Conservation (phyloP, 2,329 filamentous ascomycete genomes). For the Alternaria infectoria region DNA sequence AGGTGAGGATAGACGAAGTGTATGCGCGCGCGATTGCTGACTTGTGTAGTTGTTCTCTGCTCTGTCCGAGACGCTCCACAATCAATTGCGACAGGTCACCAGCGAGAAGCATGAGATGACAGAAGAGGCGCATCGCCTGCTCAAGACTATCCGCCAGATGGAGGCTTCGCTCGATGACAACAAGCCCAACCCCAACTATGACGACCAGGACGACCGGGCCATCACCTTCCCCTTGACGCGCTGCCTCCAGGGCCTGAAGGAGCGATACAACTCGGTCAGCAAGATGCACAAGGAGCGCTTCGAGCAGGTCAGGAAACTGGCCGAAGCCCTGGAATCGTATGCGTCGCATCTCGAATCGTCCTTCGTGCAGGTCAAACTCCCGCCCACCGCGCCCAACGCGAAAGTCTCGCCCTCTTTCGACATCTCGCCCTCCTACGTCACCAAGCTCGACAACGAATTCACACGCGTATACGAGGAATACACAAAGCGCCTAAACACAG, state of each 20-base stretch:
- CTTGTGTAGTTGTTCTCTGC: conserved; percentile 79
- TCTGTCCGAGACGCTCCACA: conserved; percentile 88
- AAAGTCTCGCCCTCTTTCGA: conserved; percentile 84
- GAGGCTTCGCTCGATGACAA: conserved; percentile 84
- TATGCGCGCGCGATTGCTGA: conserved; percentile 2
- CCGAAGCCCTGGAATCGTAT: conserved; percentile 91
- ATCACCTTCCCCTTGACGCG: conserved; percentile 83
- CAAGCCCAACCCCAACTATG: conserved; percentile 68
- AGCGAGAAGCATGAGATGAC: conserved; percentile 88
- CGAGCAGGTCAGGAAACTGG: conserved; percentile 95
- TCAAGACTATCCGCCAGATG: conserved; percentile 91
- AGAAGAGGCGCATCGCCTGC: conserved; percentile 86
- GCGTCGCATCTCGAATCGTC: conserved; percentile 91
- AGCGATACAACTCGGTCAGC: conserved; percentile 81
- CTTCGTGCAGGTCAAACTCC: conserved; percentile 84
- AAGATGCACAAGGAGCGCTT: conserved; percentile 89
- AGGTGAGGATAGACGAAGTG: conserved; percentile 62
- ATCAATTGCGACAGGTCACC: conserved; percentile 83
- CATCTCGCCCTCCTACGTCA: conserved; percentile 87
- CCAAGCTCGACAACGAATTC: conserved; percentile 87
- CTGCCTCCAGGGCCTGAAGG: conserved; percentile 81
- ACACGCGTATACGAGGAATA: conserved; percentile 97
- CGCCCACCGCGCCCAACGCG: conserved; percentile 78
- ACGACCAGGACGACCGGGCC: conserved; percentile 71
- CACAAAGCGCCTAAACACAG: conserved; percentile 76